Evolutionary conservation across 192 early-diverging fungal genomes (phyloP), one percentile per base, ranked within the genome.

Genomic region (Nowakowskiella sp.): DNA sequence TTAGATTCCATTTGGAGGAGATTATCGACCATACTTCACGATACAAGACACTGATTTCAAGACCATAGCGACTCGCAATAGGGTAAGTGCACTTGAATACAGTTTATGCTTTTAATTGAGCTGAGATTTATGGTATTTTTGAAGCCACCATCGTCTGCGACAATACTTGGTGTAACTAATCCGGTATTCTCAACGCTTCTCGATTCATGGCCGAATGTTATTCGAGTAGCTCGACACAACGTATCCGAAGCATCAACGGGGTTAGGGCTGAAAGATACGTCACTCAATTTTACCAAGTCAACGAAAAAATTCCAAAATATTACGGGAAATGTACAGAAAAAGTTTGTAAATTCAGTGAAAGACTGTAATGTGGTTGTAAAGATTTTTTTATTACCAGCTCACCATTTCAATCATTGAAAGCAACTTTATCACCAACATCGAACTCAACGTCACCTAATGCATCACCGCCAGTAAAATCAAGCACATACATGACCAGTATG

Each of bases 1-100:
- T 5, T 71, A 87, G 77, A 89, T 94, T 48, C 83, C 87, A 19
- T 98, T 90, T 64, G 94, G 92, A 50, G 95, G 95, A 30, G 92
- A 98, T 67, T 92, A 85, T 58, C 82, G 95, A 16, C 93, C 93
- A 7, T 98, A 94, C 51, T 93, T 98, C 60, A 98, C 95, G 2
- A 90, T 98, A 51, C 91, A 94, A 63, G 93, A 94, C 60, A 70
- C 86, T 2, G 95, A 98, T 61, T 90, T 95, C 49, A 84, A 86
- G 46, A 67, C 71, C 26, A 77, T 88, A 62, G 73, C 68, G 30
- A 81, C 62, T 56, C 33, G 72, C 31, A 70, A 64, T 39, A 47
- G 70, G 61, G 78, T 76, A 68, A 29, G 32, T 21, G 2, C 22
- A 6, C 27, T 61, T 32, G 10, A 61, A 49, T 22, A 63, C 28